A percentile compares a stretch with the other conserved stretches of the same genome.
phyloP scores from a whole-genome alignment of 2,329 filamentous ascomycete species.

The Talaromyces pinophilus region DNA sequence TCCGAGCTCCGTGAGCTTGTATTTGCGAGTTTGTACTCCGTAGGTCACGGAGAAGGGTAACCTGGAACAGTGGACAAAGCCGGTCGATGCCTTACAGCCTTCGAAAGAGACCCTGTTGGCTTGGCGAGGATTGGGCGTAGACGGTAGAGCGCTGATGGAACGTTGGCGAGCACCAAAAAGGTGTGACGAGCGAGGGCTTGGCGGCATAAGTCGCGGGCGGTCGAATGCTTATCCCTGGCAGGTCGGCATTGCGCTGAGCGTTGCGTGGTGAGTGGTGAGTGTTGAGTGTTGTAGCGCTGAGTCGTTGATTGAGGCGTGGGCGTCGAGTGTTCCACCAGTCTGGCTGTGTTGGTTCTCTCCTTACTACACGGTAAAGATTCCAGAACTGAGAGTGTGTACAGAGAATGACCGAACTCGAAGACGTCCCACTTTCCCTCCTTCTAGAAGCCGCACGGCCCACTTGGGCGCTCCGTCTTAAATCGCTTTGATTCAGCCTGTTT shows the following conservation, averaged over 20 bases:
- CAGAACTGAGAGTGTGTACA: neutral
- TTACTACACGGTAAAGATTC: too few species aligned
- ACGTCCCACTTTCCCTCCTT: conserved; percentile 2
- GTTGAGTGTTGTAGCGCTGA: neutral
- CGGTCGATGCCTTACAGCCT: neutral
- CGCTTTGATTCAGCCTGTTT: conserved; percentile 6
- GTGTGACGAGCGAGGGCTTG: conserved; percentile 5
- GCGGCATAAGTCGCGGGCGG: conserved; percentile 2
- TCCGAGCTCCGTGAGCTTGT: conserved; percentile 2
- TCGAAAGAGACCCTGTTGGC: neutral
- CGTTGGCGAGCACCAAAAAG: neutral
- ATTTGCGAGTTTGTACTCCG: neutral
- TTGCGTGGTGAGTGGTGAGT: neutral
- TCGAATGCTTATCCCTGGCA: conserved; percentile 2
- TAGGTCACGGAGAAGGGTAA: neutral
- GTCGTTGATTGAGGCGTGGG: neutral
- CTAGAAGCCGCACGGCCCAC: conserved; percentile 14
- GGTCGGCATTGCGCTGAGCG: neutral
- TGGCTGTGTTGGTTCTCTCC: neutral
- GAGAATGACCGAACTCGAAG: neutral
- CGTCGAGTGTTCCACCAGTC: neutral
- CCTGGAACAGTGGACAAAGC: neutral
- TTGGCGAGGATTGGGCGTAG: neutral
- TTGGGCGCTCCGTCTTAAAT: conserved; percentile 1
- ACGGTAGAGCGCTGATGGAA: neutral